These are phyloP conservation scores for Lodderomyces oxycetoniae DNA, from an alignment of 1,139 yeast species.

Conservation along the genomic window DNA sequence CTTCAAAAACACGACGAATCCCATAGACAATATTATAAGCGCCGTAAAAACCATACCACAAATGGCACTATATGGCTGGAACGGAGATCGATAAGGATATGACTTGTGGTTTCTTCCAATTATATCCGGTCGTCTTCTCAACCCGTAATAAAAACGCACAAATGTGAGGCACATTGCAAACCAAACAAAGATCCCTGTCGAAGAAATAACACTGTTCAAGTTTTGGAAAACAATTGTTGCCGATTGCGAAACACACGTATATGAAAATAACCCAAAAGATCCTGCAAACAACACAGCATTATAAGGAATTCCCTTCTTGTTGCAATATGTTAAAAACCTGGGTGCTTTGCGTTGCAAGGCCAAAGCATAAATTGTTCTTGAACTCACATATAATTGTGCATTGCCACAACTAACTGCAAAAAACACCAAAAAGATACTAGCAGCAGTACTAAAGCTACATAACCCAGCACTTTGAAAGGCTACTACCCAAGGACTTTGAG, in stretches of 20 bases:
- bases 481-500: constrained; percentile 75
- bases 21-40: constrained; percentile 57
- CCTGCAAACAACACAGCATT: constrained; percentile 62
- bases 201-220: constrained; percentile 59
- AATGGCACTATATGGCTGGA: constrained; percentile 72
- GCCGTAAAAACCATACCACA: constrained; percentile 58
- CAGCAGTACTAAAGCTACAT: constrained; percentile 57
- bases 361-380: constrained; percentile 72
- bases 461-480: constrained; percentile 68
- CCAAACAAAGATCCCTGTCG: constrained; percentile 76
- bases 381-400: constrained; percentile 72
- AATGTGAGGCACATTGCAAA: constrained; percentile 74
- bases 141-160: constrained; percentile 65
- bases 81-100: constrained; percentile 74
- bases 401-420: constrained; percentile 77
- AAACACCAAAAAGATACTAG: constrained; percentile 64
- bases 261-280: constrained; percentile 56
- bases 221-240: constrained; percentile 66
- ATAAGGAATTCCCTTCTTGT: constrained; percentile 67
- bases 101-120: constrained; percentile 56
- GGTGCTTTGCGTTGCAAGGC: constrained; percentile 72
- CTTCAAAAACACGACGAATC: constrained; percentile 60
- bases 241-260: constrained; percentile 51
- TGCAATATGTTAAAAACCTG: constrained; percentile 52
- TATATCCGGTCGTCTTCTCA: constrained; percentile 62